Conservation (phyloP, 139 green algal species). For the Pleodorina starrii region DNA sequence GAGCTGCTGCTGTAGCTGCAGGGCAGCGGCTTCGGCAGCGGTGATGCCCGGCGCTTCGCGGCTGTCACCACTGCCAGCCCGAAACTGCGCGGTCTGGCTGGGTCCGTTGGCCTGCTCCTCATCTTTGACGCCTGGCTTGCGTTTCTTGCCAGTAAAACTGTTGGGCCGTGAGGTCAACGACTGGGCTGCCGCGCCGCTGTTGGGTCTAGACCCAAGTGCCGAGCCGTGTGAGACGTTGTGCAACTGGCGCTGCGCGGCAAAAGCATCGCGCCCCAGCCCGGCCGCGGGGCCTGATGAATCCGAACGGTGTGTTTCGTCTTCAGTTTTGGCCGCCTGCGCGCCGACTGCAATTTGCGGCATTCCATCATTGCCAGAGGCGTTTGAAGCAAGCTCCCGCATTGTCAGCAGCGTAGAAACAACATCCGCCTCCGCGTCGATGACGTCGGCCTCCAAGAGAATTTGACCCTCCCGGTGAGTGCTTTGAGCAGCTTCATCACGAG, state of each 20-base stretch:
- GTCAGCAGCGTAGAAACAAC: slow-evolving; percentile 11
- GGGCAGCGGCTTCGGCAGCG: background rate
- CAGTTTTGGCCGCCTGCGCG: background rate
- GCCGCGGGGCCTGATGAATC: background rate
- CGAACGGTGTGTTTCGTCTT: background rate
- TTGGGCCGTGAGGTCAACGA: background rate
- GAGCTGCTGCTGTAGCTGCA: slow-evolving; percentile 3
- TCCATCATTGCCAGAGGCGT: background rate
- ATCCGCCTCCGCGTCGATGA: slow-evolving; percentile 9
- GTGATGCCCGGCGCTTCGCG: background rate
- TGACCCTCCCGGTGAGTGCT: background rate
- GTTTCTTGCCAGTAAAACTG: slow-evolving; percentile 32
- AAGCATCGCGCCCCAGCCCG: background rate
- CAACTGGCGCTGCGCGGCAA: background rate
- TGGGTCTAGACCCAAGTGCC: background rate
- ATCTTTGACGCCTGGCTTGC: background rate
- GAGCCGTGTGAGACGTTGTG: background rate
- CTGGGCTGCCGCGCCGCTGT: background rate
- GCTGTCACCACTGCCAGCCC: background rate
- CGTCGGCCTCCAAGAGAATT: background rate
- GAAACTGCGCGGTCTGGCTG: background rate
- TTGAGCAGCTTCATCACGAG: background rate
- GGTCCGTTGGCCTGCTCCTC: background rate
- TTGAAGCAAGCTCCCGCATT: background rate
- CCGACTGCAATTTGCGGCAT: background rate